A percentile compares a stretch with the other conserved stretches of the same genome.
Evolutionary conservation across 2,329 filamentous ascomycete genomes (phyloP).

Genomic region (Xylariaceae sp.): DNA sequence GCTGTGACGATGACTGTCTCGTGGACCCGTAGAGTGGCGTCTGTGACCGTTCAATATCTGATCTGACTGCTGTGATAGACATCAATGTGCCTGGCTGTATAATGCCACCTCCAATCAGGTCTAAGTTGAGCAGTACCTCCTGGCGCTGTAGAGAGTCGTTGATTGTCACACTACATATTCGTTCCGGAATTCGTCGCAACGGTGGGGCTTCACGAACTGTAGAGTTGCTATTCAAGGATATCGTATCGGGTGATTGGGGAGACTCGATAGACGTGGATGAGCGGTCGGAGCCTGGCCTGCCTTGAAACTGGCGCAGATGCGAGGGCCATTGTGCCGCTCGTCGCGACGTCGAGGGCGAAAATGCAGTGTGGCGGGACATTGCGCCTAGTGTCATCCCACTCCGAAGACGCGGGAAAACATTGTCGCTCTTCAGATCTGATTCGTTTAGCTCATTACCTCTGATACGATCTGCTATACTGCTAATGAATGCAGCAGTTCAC

Average conservation of each 20-base stretch:
- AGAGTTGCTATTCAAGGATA: conserved; percentile 42
- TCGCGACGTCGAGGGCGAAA: conserved; percentile 38
- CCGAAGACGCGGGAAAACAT: not conserved
- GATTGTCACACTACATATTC: conserved; percentile 50
- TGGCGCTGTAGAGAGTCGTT: conserved; percentile 75
- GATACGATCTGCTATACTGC: too few relatives aligned
- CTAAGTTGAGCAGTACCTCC: conserved; percentile 74
- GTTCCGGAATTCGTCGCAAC: conserved; percentile 31
- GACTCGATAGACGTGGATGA: conserved; percentile 31
- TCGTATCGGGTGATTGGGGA: conserved; percentile 42
- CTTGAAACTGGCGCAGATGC: conserved; percentile 48
- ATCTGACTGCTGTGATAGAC: conserved; percentile 62
- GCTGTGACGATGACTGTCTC: conserved; percentile 22
- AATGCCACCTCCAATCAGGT: conserved; percentile 59
- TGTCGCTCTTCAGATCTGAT: too few relatives aligned
- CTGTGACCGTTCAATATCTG: conserved; percentile 40
- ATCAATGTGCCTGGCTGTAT: conserved; percentile 66
- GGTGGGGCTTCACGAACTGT: conserved; percentile 35
- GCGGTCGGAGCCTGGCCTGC: conserved; percentile 43
- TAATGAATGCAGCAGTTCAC: too few relatives aligned
- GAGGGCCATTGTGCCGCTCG: conserved; percentile 45
- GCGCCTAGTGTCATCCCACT: conserved; percentile 20
- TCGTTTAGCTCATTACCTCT: too few relatives aligned
- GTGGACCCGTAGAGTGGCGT: conserved; percentile 22
- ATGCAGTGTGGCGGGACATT: conserved; percentile 28